Base-by-base conservation (phyloP, 345 rosid genomes). In the Turnera subulata region DNA sequence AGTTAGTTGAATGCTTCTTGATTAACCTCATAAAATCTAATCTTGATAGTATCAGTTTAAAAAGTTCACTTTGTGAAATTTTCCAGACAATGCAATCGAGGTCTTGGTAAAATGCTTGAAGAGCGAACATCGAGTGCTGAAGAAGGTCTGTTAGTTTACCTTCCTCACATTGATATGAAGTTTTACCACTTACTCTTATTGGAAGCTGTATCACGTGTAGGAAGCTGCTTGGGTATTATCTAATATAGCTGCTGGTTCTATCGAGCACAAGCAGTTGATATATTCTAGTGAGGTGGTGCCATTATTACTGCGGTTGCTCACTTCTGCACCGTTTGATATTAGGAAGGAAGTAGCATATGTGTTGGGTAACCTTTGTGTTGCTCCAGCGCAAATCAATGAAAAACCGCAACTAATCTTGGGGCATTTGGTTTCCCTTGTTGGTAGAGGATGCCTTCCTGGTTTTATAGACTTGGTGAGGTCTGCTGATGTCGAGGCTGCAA, bases 221-320 rank as follows among this genome's bases (percentile, higher is more conserved):
- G 99, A 93, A 85, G 88, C 96, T 55, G 81, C 97, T 43, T 93
- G 99, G 99, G 97, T 85, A 68, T 62, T 93, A 58, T 93, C 97
- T 50, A 93, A 93, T 74, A 73, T 89, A 75, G 97, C 99, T 17
- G 90, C 89, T 14, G 99, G 97, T 66, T 87, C 99, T 26, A 51
- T 82, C 54, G 94, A 87, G 61, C 97, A 85, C 70, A 93, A 93
- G 82, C 78, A 65, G 67, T 53, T 81, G 65, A 81, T 93, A 76
- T 81, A 63, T 80, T 77, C 67, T 6, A 82, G 90, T 24, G 96
- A 86, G 79, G 86, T 79, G 54, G 72, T 82, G 65, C 73, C 91
- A 53, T 59, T 87, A 70, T 66, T 89, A 57, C 53, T 87, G 56
- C 82, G 68, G 53, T 88, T 93, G 53, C 81, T 93, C 44, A 82